Evolutionary conservation across 768 basidiomycete genomes (phyloP).

Genomic region (Naganishia kalamii): DNA sequence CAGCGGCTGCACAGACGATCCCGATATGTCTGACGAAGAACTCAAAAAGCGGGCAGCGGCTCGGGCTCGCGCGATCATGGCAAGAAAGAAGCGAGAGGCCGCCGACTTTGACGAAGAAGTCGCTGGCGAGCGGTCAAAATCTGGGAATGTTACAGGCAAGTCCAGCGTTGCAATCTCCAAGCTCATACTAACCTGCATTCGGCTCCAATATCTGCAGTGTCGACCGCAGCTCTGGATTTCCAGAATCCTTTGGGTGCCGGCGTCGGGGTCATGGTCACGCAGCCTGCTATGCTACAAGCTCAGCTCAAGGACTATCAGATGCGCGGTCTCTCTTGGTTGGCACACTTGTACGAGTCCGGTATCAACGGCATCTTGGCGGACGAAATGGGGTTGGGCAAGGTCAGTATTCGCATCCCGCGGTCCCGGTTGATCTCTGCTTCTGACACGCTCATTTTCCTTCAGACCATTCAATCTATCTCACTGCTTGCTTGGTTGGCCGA

Average conservation of each 20-base stretch:
- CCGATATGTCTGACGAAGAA: slow-evolving; percentile 17
- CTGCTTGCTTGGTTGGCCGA: slow-evolving; percentile 92
- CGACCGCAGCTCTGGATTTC: slow-evolving; percentile 78
- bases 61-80: slow-evolving; percentile 25
- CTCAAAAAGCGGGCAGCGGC: slow-evolving; percentile 22
- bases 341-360: slow-evolving; percentile 94
- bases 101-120: slow-evolving; percentile 24
- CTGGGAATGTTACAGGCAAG: slow-evolving; percentile 25
- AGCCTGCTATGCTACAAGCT: slow-evolving; percentile 93
- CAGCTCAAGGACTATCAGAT: slow-evolving; percentile 97
- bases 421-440: background rate
- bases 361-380: slow-evolving; percentile 99
- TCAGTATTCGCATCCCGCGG: slow-evolving; percentile 22
- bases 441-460: background rate
- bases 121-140: slow-evolving; percentile 10
- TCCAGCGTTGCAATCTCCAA: slow-evolving; percentile 46
- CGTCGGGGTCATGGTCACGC: slow-evolving; percentile 74
- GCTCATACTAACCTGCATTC: background rate
- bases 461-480: slow-evolving; percentile 94
- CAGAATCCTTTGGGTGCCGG: slow-evolving; percentile 90
- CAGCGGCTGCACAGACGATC: slow-evolving; percentile 6
- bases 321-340: slow-evolving; percentile 96
- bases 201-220: slow-evolving; percentile 54
- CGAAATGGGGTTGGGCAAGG: slow-evolving; percentile 75
- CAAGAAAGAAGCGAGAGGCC: slow-evolving; percentile 17